phyloP scores from a whole-genome alignment of 805 yeast genomes.

The Candida argentea region DNA sequence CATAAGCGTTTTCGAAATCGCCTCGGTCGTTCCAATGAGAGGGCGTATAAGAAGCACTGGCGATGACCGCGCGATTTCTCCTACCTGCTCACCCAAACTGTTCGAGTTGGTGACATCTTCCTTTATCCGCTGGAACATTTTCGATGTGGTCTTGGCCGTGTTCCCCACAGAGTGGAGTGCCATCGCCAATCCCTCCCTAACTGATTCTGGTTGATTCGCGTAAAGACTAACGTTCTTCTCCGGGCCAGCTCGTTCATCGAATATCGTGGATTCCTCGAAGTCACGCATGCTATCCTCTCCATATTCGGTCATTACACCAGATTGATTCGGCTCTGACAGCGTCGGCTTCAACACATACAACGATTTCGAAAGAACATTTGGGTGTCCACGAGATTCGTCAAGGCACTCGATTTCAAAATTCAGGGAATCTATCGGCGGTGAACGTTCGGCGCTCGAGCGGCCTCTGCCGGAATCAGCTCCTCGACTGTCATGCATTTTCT shows the following conservation, averaged over 20 bases:
- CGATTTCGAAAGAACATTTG: conserved; percentile 12
- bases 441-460: conserved; percentile 21
- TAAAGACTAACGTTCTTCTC: conserved; percentile 52
- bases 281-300: conserved; percentile 14
- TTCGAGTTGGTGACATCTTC: conserved; percentile 55
- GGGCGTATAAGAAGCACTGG: conserved; percentile 80
- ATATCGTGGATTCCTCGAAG: conserved; percentile 8
- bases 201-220: conserved; percentile 70
- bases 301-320: conserved; percentile 9
- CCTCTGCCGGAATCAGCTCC: conserved; percentile 12
- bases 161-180: conserved; percentile 67
- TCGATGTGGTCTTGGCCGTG: conserved; percentile 56
- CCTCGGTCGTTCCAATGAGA: conserved; percentile 87
- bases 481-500: conserved; percentile 10
- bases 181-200: conserved; percentile 62
- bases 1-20: conserved; percentile 68
- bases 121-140: conserved; percentile 50
- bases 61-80: conserved; percentile 60
- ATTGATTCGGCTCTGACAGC: no score
- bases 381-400: conserved; percentile 6
- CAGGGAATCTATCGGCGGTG: conserved; percentile 23
- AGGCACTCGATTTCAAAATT: conserved; percentile 9
- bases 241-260: no score
- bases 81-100: conserved; percentile 55
- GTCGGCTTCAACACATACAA: conserved; percentile 10